Percentiles rank a stretch among this genome's conserved stretches.
phyloP scores from a whole-genome alignment of 768 basidiomycete species.

The Mycena sanguinolenta region DNA sequence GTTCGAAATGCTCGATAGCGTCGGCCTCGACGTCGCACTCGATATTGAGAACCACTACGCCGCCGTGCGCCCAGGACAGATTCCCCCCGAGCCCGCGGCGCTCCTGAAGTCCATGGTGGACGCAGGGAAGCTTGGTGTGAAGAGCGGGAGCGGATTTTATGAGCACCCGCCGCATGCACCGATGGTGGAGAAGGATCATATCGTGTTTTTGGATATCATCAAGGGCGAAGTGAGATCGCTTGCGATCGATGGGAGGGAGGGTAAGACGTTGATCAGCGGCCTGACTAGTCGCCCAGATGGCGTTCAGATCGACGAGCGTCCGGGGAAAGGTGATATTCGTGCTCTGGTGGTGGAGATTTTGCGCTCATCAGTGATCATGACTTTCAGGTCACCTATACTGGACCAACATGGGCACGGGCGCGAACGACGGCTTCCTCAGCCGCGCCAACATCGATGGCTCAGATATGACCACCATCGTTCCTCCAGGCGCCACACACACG shows the following conservation, averaged over 20 bases:
- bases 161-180: slow-evolving; percentile 24
- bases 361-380: too few relatives aligned
- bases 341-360: not conserved
- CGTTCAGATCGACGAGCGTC: slow-evolving; percentile 35
- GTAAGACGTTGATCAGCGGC: slow-evolving; percentile 23
- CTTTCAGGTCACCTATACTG: slow-evolving; percentile 33
- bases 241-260: slow-evolving; percentile 26
- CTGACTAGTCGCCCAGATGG: slow-evolving; percentile 30
- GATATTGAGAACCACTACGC: slow-evolving; percentile 33
- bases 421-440: slow-evolving; percentile 30
- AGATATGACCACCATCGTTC: slow-evolving; percentile 27
- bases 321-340: slow-evolving; percentile 25
- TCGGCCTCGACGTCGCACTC: slow-evolving; percentile 34
- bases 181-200: slow-evolving; percentile 31
- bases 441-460: slow-evolving; percentile 35
- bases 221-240: slow-evolving; percentile 33
- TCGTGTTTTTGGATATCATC: slow-evolving; percentile 32
- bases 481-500: slow-evolving; percentile 31
- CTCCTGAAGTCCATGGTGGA: slow-evolving; percentile 26
- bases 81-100: slow-evolving; percentile 30
- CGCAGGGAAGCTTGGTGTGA: slow-evolving; percentile 28
- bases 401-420: slow-evolving; percentile 34
- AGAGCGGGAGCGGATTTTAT: slow-evolving; percentile 33
- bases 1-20: slow-evolving; percentile 32
- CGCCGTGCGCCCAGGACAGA: slow-evolving; percentile 11